These are phyloP conservation scores for Strobilomyces dryophilus DNA, from an alignment of 768 basidiomycete species.

Conservation along the genomic window DNA sequence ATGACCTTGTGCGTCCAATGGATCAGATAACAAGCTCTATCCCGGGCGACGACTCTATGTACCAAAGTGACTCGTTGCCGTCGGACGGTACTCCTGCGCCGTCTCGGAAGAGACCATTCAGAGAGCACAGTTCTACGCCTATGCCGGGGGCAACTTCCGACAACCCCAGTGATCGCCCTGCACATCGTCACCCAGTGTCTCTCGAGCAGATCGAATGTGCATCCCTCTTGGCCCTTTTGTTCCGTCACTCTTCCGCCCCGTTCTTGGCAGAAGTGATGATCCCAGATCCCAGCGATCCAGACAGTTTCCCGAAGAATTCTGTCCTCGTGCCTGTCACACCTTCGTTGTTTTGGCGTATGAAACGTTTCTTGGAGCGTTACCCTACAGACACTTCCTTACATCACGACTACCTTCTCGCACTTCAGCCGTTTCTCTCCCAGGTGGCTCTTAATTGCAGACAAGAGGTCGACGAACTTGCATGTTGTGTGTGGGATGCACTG, in stretches of 20 bases:
- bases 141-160: slow-evolving; percentile 11
- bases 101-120: slow-evolving; percentile 28
- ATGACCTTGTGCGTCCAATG: slow-evolving; percentile 24
- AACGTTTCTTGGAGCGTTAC: slow-evolving; percentile 61
- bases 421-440: slow-evolving; percentile 68
- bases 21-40: slow-evolving; percentile 18
- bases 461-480: slow-evolving; percentile 58
- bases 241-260: slow-evolving; percentile 56
- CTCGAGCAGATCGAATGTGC: slow-evolving; percentile 71
- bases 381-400: slow-evolving; percentile 75
- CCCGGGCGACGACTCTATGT: slow-evolving; percentile 27
- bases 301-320: slow-evolving; percentile 31
- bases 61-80: slow-evolving; percentile 31
- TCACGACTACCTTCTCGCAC: slow-evolving; percentile 63
- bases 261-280: slow-evolving; percentile 41
- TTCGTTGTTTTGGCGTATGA: slow-evolving; percentile 54
- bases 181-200: slow-evolving; percentile 33
- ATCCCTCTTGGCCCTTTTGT: slow-evolving; percentile 55
- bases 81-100: slow-evolving; percentile 31
- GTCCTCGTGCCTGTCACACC: slow-evolving; percentile 27
- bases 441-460: slow-evolving; percentile 71
- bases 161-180: slow-evolving; percentile 21
- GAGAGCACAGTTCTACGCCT: slow-evolving; percentile 22
- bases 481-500: slow-evolving; percentile 57
- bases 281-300: slow-evolving; percentile 19